phyloP scores from a whole-genome alignment of 768 basidiomycete genomes.

The Russula ochroleuca region DNA sequence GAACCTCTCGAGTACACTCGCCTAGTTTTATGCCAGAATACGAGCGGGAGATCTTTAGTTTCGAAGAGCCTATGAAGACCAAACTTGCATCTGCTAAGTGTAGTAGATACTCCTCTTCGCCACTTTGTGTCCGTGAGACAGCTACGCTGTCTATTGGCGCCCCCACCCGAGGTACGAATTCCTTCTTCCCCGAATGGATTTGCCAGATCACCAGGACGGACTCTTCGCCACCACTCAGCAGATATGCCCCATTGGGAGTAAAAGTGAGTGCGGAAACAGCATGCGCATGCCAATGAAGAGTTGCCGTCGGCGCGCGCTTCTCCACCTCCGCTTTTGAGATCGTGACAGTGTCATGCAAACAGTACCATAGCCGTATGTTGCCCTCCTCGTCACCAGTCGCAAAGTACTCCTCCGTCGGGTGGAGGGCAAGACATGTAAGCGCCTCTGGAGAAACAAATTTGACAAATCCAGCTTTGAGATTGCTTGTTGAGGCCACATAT shows the following conservation, averaged over 20 bases:
- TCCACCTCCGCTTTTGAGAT: conserved; percentile 56
- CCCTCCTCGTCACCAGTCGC: conserved; percentile 91
- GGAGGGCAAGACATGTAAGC: conserved; percentile 81
- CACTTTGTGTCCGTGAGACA: conserved; percentile 45
- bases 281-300: conserved; percentile 96
- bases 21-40: conserved; percentile 78
- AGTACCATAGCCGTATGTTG: conserved; percentile 88
- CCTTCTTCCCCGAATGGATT: conserved; percentile 78
- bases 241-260: conserved; percentile 84
- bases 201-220: conserved; percentile 98
- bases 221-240: conserved; percentile 93
- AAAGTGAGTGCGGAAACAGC: conserved; percentile 84
- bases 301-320: conserved; percentile 78
- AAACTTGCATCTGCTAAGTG: conserved; percentile 79
- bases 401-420: conserved; percentile 89
- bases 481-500: conserved; percentile 62
- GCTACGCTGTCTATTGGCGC: conserved; percentile 74
- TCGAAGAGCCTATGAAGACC: conserved; percentile 66
- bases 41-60: conserved; percentile 65
- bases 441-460: conserved; percentile 79
- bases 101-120: conserved; percentile 84
- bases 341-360: conserved; percentile 58
- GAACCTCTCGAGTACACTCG: conserved; percentile 34
- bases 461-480: conserved; percentile 61
- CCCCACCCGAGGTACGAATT: conserved; percentile 90